Evolutionary conservation across 306 rosid species (phyloP), one percentile per base, ranked within the genome.

Genomic region (Prunus fruticosa): DNA sequence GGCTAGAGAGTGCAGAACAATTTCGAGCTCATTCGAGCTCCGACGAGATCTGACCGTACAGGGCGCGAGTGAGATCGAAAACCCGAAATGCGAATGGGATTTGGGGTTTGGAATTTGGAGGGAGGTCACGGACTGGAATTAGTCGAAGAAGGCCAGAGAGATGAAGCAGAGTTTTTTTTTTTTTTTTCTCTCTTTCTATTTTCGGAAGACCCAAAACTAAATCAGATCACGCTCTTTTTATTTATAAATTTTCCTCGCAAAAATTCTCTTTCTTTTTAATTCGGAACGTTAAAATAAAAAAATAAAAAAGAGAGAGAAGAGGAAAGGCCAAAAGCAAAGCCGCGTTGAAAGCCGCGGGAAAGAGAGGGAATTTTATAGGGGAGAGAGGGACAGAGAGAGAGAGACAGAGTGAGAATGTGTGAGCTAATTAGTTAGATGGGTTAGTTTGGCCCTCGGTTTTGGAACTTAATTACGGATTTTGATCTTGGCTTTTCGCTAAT

Each of bases 331-430:
- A 88, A 80, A 82, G 19, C 81, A 71, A 84, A 68, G 83, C 81
- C 90, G 91, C 92, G 89, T 89, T 84, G 45, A 78, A 87, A 79
- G 90, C 93, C 84, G 93, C 86, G 93, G 92, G 96, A 84, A 86
- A 70, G 76, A 38, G 58, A 53, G 1, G 50, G 64, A 30, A 43
- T 68, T 74, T 20, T 10, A 50, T 64, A 64, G 15, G 63, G 71
- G 57, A 15, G 27, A 18, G n/a, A 19, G 45, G 6, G 50, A 25
- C 25, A 46, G 28, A 16, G 38, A 62, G 11, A 20, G n/a, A 2
- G 45, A n/a, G 19, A 0, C 5, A 10, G 12, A 2, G 19, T 2
- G 43, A 32, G 2, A 23, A 7, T 28, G 8, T 51, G 51, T 38
- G 28, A 56, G 49, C 34, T 1, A 51, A 25, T 71, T 13, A 27